Evolutionary conservation across 1,139 yeast species (phyloP), one percentile per base, ranked within the genome.

Genomic region (Dujonia santamariae): DNA sequence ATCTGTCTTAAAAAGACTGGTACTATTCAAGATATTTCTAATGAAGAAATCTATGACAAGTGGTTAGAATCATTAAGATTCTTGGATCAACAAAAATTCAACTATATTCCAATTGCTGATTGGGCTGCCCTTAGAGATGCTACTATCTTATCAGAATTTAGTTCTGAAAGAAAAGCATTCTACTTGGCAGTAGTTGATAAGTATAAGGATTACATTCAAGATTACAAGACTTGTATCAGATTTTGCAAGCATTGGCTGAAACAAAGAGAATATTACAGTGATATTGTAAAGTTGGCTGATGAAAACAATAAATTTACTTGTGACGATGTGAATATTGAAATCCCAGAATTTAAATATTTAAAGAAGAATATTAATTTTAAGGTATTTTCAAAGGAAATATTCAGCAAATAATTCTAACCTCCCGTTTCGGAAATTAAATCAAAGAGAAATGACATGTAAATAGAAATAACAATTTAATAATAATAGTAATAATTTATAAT

Each of bases 91-190:
- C 68, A 71, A 36, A 75, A 77, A 6, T 76, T 73, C 56, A 61
- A 55, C 24, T 80, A 79, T 48, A 80, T 80, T 47, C 90, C 95
- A 8, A 78, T 78, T 50, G 94, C 92, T 18, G 95, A 86, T 61
- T 85, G 95, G 92, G 81, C 90, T 32, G 85, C 96, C 1, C 63
- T 88, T 40, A 73, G 90, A 60, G 87, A 81, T 55, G 85, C 90
- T 11, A 83, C 92, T 4, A 72, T 83, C 31, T 72, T 75, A 34
- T 65, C 79, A 2, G 57, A 55, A 17, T 58, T 40, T 37, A 41
- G 55, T n/a, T 53, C 54, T 1, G 69, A 67, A 30, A 70, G 86
- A 57, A 68, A 68, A 40, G 65, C 66, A 25, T 58, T 82, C 14
- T 84, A 81, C 57, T 71, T 77, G 55, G 70, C 77, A 37, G 62